These are phyloP conservation scores for Rhodotorula paludigena DNA, from an alignment of 768 basidiomycete genomes.

Conservation along the genomic window DNA sequence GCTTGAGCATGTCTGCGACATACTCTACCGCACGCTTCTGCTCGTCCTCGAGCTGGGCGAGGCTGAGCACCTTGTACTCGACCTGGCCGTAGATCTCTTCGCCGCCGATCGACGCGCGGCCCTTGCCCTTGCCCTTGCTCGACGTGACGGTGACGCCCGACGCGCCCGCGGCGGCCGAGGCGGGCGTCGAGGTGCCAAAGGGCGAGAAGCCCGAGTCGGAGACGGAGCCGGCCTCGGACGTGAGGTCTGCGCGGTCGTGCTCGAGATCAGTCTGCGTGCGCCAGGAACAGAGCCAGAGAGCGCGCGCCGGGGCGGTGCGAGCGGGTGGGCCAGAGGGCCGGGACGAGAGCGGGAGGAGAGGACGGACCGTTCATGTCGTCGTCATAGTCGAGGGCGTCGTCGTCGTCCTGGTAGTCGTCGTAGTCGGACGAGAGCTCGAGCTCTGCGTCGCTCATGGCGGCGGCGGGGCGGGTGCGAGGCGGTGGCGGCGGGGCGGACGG, in stretches of 20 bases:
- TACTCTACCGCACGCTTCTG: conserved; percentile 78
- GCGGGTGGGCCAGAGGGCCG: neutral
- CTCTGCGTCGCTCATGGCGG: conserved; percentile 28
- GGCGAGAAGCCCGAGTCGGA: conserved; percentile 25
- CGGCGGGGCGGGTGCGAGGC: neutral
- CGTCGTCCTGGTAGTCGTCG: conserved; percentile 20
- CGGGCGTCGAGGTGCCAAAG: conserved; percentile 14
- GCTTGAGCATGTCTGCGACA: conserved; percentile 78
- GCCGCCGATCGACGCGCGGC: neutral
- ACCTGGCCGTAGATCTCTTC: conserved; percentile 19
- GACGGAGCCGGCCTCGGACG: conserved; percentile 11
- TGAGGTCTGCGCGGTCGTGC: neutral
- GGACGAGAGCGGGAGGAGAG: neutral
- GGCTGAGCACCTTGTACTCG: conserved; percentile 19
- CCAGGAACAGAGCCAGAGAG: neutral
- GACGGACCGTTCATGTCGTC: conserved; percentile 13
- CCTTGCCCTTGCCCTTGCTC: conserved; percentile 21
- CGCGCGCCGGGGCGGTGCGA: neutral
- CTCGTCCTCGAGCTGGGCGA: conserved; percentile 63
- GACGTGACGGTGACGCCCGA: no score
- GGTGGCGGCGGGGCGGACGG: neutral
- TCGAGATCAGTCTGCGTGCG: neutral
- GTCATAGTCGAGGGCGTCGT: conserved; percentile 15
- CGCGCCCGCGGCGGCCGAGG: neutral
- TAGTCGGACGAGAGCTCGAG: conserved; percentile 12